Conservation (phyloP, 331 rosid species). For the Dryas integrifolia region DNA sequence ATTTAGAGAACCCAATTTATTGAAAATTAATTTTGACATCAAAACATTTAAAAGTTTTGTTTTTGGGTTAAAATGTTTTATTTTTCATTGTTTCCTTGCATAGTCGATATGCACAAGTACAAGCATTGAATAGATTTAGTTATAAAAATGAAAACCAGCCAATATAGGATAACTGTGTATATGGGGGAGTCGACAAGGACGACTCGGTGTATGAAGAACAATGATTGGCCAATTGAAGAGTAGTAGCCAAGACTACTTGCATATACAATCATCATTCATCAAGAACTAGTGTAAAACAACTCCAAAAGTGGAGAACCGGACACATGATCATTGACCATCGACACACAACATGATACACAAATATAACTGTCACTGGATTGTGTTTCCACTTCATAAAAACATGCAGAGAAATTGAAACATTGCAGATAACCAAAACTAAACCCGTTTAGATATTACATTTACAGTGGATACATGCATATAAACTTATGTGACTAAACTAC, state of each 20-base stretch:
- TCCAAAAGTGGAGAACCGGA: background rate
- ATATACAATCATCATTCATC: too few relatives aligned
- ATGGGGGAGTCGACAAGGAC: too few relatives aligned
- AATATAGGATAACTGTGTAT: too few relatives aligned
- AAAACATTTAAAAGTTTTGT: background rate
- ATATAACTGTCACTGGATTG: background rate
- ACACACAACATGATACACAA: background rate
- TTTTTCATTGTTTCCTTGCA: too few relatives aligned
- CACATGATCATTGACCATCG: background rate
- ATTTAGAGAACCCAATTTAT: background rate
- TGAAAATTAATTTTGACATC: background rate
- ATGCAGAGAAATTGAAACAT: conserved; percentile 5
- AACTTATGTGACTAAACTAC: conserved; percentile 7
- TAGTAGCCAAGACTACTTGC: too few relatives aligned
- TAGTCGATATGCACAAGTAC: too few relatives aligned
- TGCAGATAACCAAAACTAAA: background rate
- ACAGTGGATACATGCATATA: conserved; percentile 20
- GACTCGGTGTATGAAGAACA: too few relatives aligned
- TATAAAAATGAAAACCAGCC: too few relatives aligned
- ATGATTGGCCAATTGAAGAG: too few relatives aligned
- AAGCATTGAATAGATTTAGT: too few relatives aligned
- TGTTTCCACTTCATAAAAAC: background rate
- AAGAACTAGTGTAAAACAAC: background rate
- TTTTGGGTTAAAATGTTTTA: too few relatives aligned
- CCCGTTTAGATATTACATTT: background rate